Evolutionary conservation across 352 stramenopile genomes (phyloP).

Genomic region (Globisporangium abappressorium): DNA sequence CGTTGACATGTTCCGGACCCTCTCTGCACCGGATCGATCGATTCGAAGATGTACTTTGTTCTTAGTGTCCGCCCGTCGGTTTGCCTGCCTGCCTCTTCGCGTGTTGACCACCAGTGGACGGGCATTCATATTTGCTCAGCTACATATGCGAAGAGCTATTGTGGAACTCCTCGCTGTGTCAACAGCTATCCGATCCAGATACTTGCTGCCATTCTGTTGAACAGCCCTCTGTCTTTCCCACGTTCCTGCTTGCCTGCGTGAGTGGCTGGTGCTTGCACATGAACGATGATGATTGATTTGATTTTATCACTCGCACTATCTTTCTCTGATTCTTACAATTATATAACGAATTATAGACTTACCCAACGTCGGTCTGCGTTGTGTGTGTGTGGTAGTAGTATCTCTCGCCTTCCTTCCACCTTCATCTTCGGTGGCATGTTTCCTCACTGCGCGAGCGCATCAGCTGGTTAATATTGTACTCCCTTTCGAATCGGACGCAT

Average conservation of each 20-base stretch:
- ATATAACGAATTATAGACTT: constrained; percentile 11
- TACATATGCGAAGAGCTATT: neutral
- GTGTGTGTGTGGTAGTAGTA: neutral
- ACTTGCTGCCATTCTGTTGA: neutral
- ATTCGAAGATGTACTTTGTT: neutral
- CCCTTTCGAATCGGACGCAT: constrained; percentile 66
- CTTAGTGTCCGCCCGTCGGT: neutral
- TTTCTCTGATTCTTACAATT: constrained; percentile 4
- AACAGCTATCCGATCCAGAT: neutral
- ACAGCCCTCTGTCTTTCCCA: neutral
- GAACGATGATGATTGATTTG: neutral
- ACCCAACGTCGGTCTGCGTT: constrained; percentile 2
- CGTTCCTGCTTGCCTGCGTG: neutral
- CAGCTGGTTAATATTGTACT: constrained; percentile 39
- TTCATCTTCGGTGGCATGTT: neutral
- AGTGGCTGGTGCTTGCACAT: neutral
- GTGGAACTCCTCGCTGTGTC: neutral
- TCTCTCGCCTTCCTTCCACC: neutral
- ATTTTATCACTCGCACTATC: constrained; percentile 5
- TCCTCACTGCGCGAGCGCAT: neutral
- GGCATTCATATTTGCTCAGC: neutral
- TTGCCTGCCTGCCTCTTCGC: neutral
- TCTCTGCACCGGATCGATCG: neutral
- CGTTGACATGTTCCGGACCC: neutral
- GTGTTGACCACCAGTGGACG: neutral